Conservation (phyloP, 305 asterid species). For the Fraxinus floribunda region DNA sequence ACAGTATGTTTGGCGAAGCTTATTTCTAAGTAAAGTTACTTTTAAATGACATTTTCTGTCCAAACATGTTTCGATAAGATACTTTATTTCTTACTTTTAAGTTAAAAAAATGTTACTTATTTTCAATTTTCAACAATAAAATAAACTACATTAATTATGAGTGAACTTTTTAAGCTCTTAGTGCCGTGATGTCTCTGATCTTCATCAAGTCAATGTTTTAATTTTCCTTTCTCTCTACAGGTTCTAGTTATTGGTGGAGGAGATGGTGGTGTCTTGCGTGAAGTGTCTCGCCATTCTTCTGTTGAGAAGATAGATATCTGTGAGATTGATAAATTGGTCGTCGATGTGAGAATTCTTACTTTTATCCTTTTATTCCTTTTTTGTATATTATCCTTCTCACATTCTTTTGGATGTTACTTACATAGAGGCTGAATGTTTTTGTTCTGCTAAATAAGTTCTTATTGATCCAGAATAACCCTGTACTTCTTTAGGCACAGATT, state of each 20-base stretch:
- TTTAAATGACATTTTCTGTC: neutral
- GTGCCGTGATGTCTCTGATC: neutral
- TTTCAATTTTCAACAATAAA: neutral
- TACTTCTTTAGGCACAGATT: neutral
- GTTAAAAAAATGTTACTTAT: neutral
- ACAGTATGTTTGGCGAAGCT: neutral
- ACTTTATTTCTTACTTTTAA: neutral
- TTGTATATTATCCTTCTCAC: neutral
- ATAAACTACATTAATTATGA: neutral
- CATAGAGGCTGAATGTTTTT: neutral
- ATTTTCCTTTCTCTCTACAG: conserved; percentile 31
- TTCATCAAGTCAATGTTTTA: conserved; percentile 2
- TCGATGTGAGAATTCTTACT: conserved; percentile 62
- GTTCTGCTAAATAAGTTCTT: neutral
- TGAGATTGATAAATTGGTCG: conserved; percentile 97
- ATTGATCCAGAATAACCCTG: neutral
- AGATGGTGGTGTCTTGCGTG: conserved; percentile 98
- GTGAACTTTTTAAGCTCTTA: neutral
- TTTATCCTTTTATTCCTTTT: neutral
- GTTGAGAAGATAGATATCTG: conserved; percentile 92
- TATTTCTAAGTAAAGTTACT: neutral
- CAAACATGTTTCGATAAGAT: neutral
- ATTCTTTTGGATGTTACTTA: neutral
- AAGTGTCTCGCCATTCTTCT: conserved; percentile 87
- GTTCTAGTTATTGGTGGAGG: conserved; percentile 99